These are phyloP conservation scores for Trypanosomatidae sp. DNA, from an alignment of 208 protist species.

Conservation along the genomic window DNA sequence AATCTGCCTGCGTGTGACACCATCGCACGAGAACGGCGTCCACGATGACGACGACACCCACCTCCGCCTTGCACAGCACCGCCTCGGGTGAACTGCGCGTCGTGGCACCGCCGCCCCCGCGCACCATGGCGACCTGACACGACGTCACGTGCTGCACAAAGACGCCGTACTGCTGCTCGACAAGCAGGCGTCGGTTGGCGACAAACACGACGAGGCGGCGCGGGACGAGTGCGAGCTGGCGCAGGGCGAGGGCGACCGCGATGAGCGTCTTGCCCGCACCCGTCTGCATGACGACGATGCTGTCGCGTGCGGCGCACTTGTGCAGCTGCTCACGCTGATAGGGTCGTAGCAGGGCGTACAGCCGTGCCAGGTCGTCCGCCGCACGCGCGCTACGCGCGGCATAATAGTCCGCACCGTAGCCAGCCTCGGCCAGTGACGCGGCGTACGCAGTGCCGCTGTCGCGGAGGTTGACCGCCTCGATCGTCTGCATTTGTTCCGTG, in stretches of 20 bases:
- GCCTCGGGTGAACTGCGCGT: neutral
- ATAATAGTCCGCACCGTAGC: too few species aligned
- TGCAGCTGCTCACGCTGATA: slow-evolving; percentile 44
- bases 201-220: slow-evolving; percentile 26
- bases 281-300: slow-evolving; percentile 31
- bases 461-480: too few species aligned
- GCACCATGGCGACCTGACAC: neutral
- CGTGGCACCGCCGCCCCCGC: slow-evolving; percentile 6
- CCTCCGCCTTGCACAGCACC: neutral
- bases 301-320: slow-evolving; percentile 12
- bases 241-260: slow-evolving; percentile 9
- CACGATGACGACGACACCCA: slow-evolving; percentile 21
- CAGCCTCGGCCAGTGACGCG: too few species aligned
- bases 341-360: slow-evolving; percentile 6
- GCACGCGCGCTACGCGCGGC: neutral
- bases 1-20: too few species aligned
- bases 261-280: slow-evolving; percentile 58
- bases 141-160: slow-evolving; percentile 5
- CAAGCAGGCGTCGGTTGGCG: slow-evolving; percentile 23
- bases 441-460: too few species aligned
- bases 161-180: slow-evolving; percentile 9
- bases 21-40: slow-evolving; percentile 16
- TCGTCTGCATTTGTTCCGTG: too few species aligned
- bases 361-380: neutral
- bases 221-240: slow-evolving; percentile 4